A percentile compares a stretch with the other conserved stretches of the same genome.
These are phyloP conservation scores for Tylopilus subfusipes DNA, from an alignment of 768 basidiomycete genomes.

Conservation along the genomic window DNA sequence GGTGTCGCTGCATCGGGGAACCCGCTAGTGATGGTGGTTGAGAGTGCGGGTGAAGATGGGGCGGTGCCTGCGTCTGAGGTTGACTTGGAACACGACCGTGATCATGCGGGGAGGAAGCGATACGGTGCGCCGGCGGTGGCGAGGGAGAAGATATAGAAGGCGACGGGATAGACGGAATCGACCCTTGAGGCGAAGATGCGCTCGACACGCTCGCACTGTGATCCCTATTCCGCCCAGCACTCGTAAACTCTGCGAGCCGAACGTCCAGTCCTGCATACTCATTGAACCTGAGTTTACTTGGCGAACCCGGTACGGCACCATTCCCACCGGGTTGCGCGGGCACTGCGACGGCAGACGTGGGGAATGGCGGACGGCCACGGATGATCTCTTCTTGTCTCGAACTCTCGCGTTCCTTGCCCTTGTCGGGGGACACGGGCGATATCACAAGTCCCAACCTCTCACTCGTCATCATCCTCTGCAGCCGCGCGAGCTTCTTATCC, in stretches of 20 bases:
- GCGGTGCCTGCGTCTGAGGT: conserved; percentile 2
- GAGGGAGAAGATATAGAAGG: conserved; percentile 55
- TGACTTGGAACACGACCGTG: conserved; percentile 1
- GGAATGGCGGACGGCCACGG: conserved; percentile 41
- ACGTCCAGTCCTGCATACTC: conserved; percentile 29
- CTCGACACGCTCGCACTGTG: conserved; percentile 74
- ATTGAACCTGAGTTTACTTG: conserved; percentile 26
- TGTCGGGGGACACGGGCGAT: conserved; percentile 32
- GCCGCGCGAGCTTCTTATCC: conserved; percentile 61
- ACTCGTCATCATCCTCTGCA: conserved; percentile 70
- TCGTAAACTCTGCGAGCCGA: conserved; percentile 34
- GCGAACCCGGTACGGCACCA: conserved; percentile 22
- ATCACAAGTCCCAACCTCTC: conserved; percentile 68
- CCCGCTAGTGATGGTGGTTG: conserved; percentile 15
- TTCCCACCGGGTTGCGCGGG: background rate
- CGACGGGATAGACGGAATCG: conserved; percentile 80
- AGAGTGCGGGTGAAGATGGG: conserved; percentile 13
- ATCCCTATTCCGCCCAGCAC: conserved; percentile 42
- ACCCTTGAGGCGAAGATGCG: conserved; percentile 68
- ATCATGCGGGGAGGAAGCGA: conserved; percentile 24
- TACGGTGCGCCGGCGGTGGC: conserved; percentile 30
- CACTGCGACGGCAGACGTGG: conserved; percentile 10
- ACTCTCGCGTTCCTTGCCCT: conserved; percentile 34
- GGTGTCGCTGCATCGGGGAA: conserved; percentile 46
- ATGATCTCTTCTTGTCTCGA: conserved; percentile 25